Percentiles rank a stretch among this genome's conserved stretches.
Conservation (phyloP, 306 rosid genomes). For the Pyrus betulifolia region DNA sequence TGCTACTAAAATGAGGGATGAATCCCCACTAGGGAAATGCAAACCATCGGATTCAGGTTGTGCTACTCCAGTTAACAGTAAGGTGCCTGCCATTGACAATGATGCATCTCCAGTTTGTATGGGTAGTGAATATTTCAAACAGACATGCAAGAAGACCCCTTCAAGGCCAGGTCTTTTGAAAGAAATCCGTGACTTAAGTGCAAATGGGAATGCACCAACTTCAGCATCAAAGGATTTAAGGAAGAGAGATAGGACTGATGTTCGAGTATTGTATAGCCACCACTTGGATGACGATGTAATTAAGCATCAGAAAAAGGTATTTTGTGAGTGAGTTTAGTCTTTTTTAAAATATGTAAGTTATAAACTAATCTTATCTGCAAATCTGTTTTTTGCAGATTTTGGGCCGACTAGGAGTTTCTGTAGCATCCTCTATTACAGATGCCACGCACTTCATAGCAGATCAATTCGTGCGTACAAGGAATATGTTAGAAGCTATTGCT, state of each 20-base stretch:
- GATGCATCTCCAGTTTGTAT: conserved; percentile 76
- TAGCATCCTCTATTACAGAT: conserved; percentile 60
- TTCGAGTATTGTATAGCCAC: conserved; percentile 72
- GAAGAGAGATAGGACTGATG: conserved; percentile 66
- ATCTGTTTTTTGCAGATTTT: conserved; percentile 47
- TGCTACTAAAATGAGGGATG: conserved; percentile 15
- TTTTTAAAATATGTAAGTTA: conserved; percentile 6
- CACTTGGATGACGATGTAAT: conserved; percentile 68
- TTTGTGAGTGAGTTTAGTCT: conserved; percentile 1
- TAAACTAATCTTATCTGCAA: conserved; percentile 18
- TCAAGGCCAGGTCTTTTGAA: conserved; percentile 34
- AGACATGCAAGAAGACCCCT: conserved; percentile 39
- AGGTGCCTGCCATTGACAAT: conserved; percentile 38
- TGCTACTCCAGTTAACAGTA: conserved; percentile 49
- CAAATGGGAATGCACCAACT: conserved; percentile 25
- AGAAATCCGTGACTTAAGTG: conserved; percentile 62
- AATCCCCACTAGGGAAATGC: conserved; percentile 37
- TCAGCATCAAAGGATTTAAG: conserved; percentile 64
- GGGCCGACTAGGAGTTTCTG: conserved; percentile 61
- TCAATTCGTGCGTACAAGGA: conserved; percentile 81
- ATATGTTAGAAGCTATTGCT: conserved; percentile 93
- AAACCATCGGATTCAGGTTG: conserved; percentile 39
- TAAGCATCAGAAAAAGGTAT: conserved; percentile 89
- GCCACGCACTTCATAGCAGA: conserved; percentile 93
- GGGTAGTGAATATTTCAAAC: conserved; percentile 64